A percentile compares a stretch with the other conserved stretches of the same genome.
phyloP scores from a whole-genome alignment of 257 asterid genomes.

The Solanum bulbocastanum region DNA sequence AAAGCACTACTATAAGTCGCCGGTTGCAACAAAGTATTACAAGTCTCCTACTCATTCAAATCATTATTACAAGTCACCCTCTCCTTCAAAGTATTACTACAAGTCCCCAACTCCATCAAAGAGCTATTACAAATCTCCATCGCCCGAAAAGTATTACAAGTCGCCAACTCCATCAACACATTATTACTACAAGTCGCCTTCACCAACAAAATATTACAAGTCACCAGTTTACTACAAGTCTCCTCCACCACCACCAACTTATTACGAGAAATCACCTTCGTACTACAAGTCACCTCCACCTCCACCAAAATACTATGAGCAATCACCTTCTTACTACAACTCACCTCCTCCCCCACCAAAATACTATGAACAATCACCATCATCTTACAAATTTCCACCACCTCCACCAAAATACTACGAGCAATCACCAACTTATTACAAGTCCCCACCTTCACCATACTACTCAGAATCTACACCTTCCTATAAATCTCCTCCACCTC shows the following conservation, averaged over 20 bases:
- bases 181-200: not conserved
- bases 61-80: not conserved
- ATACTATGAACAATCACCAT: not conserved
- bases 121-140: not conserved
- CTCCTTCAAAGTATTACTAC: not conserved
- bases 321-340: too few relatives aligned
- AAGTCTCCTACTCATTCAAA: not conserved
- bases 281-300: not conserved
- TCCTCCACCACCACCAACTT: not conserved
- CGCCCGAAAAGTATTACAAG: not conserved
- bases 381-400: not conserved
- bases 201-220: not conserved
- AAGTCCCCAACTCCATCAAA: not conserved
- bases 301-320: too few relatives aligned
- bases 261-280: not conserved
- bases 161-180: not conserved
- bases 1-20: not conserved
- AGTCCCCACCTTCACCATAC: not conserved
- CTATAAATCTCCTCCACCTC: not conserved
- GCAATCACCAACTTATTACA: not conserved
- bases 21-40: not conserved
- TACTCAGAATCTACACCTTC: not conserved
- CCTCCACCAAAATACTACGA: too few relatives aligned
- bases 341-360: too few relatives aligned
- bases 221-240: not conserved